Percentiles rank a stretch among this genome's conserved stretches.
These are phyloP conservation scores for Hypoxylon sp. DNA, from an alignment of 2,329 filamentous ascomycete species.

Conservation along the genomic window DNA sequence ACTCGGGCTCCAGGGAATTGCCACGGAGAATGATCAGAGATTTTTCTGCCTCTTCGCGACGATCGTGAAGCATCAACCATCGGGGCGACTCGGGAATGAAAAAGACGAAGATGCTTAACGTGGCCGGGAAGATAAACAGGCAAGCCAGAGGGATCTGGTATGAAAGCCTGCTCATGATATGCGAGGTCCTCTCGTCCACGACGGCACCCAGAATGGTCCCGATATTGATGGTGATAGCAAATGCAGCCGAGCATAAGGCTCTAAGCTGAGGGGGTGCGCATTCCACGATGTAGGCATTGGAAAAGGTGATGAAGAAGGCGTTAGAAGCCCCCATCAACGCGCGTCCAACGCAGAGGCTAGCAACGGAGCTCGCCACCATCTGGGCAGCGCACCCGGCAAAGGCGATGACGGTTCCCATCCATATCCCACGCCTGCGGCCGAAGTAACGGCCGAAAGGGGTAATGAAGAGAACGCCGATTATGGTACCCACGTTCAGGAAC, in stretches of 20 bases:
- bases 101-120: conserved; percentile 33
- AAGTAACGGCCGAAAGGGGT: conserved; percentile 35
- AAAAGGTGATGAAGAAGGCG: conserved; percentile 41
- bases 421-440: conserved; percentile 40
- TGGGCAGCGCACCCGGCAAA: conserved; percentile 35
- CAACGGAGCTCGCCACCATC: conserved; percentile 32
- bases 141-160: conserved; percentile 33
- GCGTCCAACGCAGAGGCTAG: conserved; percentile 37
- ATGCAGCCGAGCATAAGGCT: conserved; percentile 25
- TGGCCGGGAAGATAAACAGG: conserved; percentile 27
- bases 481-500: conserved; percentile 40
- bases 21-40: conserved; percentile 38
- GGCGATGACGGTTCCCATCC: conserved; percentile 37
- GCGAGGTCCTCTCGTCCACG: conserved; percentile 29
- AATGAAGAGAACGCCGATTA: conserved; percentile 37
- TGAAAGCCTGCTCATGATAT: conserved; percentile 27
- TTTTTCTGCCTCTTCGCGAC: conserved; percentile 39
- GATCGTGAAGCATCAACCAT: conserved; percentile 43
- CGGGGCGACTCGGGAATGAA: conserved; percentile 43
- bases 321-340: conserved; percentile 40
- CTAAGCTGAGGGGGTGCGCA: conserved; percentile 35
- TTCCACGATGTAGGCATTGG: conserved; percentile 41
- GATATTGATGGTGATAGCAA: conserved; percentile 26
- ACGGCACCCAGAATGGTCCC: conserved; percentile 28
- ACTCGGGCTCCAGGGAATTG: conserved; percentile 28